Evolutionary conservation across 2,329 filamentous ascomycete species (phyloP).

Genomic region (Leptographium flavum): DNA sequence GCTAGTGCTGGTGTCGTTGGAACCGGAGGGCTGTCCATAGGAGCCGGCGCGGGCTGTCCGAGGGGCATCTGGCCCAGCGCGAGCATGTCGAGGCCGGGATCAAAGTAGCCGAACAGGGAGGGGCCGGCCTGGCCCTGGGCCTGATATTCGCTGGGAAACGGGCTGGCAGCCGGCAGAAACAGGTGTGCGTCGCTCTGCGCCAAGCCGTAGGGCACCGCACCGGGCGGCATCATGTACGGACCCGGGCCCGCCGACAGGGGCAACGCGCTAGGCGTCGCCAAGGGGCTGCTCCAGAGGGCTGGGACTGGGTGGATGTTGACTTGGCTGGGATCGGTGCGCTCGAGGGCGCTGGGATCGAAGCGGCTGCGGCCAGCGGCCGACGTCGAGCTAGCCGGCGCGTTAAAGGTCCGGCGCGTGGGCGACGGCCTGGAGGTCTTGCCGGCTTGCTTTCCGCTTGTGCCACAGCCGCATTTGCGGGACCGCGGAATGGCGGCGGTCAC

Average conservation of each 20-base stretch:
- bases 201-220: not conserved
- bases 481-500: constrained; percentile 51
- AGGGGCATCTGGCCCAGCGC: not conserved
- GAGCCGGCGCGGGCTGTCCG: constrained; percentile 1
- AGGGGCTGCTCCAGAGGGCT: not conserved
- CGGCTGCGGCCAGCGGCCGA: constrained; percentile 21
- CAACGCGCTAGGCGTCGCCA: not conserved
- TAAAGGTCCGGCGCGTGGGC: constrained; percentile 20
- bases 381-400: constrained; percentile 18
- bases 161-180: not conserved
- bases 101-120: constrained; percentile 3
- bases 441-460: constrained; percentile 9
- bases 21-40: not conserved
- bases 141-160: constrained; percentile 1
- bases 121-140: not conserved
- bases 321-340: constrained; percentile 30
- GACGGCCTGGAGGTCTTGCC: constrained; percentile 20
- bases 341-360: constrained; percentile 33
- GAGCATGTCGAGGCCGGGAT: not conserved
- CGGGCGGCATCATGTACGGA: constrained; percentile 3
- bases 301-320: constrained; percentile 5
- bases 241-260: not conserved
- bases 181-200: not conserved
- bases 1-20: not conserved
- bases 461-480: constrained; percentile 40